phyloP scores from a whole-genome alignment of 768 basidiomycete genomes.

The Scleroderma bovista region DNA sequence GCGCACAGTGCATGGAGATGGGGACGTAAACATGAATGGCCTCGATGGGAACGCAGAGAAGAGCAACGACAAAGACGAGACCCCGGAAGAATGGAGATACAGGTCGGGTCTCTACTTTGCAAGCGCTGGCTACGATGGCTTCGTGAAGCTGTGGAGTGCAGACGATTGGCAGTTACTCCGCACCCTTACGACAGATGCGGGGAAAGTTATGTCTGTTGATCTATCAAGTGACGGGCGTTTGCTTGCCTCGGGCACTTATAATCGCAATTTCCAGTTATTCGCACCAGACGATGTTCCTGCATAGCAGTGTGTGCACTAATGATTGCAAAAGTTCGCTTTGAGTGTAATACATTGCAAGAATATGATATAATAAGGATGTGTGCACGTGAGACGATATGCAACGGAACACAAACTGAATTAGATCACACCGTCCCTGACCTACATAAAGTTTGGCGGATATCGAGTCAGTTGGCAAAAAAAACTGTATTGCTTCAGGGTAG shows the following conservation, averaged over 20 bases:
- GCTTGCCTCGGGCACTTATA: conserved; percentile 87
- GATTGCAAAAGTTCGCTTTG: conserved; percentile 19
- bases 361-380: conserved; percentile 8
- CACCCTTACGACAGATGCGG: conserved; percentile 86
- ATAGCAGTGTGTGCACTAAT: conserved; percentile 14
- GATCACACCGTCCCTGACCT: conserved; percentile 40
- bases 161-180: conserved; percentile 96
- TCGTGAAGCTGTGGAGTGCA: conserved; percentile 94
- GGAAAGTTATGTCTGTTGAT: conserved; percentile 99
- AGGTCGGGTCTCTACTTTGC: conserved; percentile 90
- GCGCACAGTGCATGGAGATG: conserved; percentile 30
- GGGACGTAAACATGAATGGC: conserved; percentile 49
- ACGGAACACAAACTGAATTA: conserved; percentile 23
- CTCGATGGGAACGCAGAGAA: conserved; percentile 27
- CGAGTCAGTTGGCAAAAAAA: conserved; percentile 16
- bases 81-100: conserved; percentile 65
- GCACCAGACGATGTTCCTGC: conserved; percentile 60
- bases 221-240: conserved; percentile 76
- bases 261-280: conserved; percentile 91
- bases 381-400: not conserved
- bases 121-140: conserved; percentile 90
- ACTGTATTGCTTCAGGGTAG: conserved; percentile 15
- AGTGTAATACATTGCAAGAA: conserved; percentile 30
- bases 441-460: conserved; percentile 1
- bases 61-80: conserved; percentile 22